Base-by-base conservation (phyloP, 2,329 filamentous ascomycete species). In the Apiospora kogelbergensis region DNA sequence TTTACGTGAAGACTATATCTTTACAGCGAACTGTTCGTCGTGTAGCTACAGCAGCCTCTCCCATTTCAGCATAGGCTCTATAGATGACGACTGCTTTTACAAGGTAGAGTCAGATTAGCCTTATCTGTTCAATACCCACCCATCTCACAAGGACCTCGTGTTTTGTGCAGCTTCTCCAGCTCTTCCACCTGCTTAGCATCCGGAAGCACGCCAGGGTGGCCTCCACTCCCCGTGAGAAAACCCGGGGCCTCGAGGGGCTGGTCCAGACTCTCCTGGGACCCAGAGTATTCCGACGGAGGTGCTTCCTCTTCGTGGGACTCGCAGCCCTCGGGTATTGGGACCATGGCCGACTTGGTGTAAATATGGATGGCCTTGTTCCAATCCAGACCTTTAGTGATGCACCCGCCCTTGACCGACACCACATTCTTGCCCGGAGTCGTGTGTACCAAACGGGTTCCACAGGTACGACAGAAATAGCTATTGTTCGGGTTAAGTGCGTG, bases 391-490 rank as follows among this genome's bases (percentile, higher is more conserved):
- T 89, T 33, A 15, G 63, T 85, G 63, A 93, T 82, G 74, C 90
- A 91, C 48, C 90, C 90, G 13, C 88, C 90, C 75, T 92, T 92
- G 63, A 93, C 85, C 20, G 87, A 88, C 48, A 91, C 85, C 64
- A 89, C 84, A 70, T 86, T 85, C 72, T 90, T 88, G 13, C 84
- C 81, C 86, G 86, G 84, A 13, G 85, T 88, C 5, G 84, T 84
- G 79, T 93, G 90, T 65, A 93, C 80, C 48, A 93, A 78, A 3
- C 91, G 82, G 3, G 89, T 90, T 13, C 91, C 91, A 75, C 91
- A 93, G 41, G 80, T 81, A 68, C 84, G 88, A 77, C 90, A 92
- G 75, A 92, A 92, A 76, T 91, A 90, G 75, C 89, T 88, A 69
- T 69, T 6, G 11, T 26, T 37, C 17, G 30, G 6, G 4, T 60